Conservation (phyloP, 2,329 filamentous ascomycete genomes). For the Epichloe sp. region DNA sequence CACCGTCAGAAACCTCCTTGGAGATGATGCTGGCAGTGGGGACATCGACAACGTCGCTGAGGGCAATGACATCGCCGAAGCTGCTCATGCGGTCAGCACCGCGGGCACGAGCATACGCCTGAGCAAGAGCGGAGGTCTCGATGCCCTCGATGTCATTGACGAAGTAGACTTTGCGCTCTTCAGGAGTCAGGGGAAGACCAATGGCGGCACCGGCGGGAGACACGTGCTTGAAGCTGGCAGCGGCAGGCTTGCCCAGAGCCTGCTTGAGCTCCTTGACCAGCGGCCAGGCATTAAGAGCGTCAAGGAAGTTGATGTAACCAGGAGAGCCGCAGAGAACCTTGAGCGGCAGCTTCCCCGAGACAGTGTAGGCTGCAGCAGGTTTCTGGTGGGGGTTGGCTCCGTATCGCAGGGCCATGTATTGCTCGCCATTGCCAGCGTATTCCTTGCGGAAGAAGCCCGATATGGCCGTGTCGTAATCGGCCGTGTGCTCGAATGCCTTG, state of each 20-base stretch:
- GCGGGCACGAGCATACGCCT: conserved; percentile 89
- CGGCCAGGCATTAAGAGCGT: conserved; percentile 93
- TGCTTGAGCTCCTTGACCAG: conserved; percentile 91
- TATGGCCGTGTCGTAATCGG: conserved; percentile 91
- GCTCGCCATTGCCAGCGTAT: conserved; percentile 74
- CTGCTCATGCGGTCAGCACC: conserved; percentile 98
- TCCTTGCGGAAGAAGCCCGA: conserved; percentile 95
- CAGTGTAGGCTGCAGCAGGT: conserved; percentile 74
- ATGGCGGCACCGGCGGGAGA: conserved; percentile 94
- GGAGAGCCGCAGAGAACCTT: conserved; percentile 82
- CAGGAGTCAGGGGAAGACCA: conserved; percentile 70
- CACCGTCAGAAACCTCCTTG: conserved; percentile 92
- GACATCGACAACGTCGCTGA: conserved; percentile 81
- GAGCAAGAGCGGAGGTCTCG: conserved; percentile 72
- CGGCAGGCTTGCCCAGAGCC: conserved; percentile 76
- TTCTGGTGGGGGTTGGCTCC: conserved; percentile 98
- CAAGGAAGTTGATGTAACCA: conserved; percentile 94
- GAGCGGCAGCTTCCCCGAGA: conserved; percentile 68
- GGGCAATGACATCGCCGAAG: conserved; percentile 91
- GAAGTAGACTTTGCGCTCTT: conserved; percentile 96
- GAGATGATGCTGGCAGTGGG: conserved; percentile 96
- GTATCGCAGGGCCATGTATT: conserved; percentile 80
- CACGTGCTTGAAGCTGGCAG: conserved; percentile 98
- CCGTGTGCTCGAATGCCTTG: conserved; percentile 97
- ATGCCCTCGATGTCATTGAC: conserved; percentile 89